Base-by-base conservation (phyloP, 768 basidiomycete genomes). In the Amanita rimosa region DNA sequence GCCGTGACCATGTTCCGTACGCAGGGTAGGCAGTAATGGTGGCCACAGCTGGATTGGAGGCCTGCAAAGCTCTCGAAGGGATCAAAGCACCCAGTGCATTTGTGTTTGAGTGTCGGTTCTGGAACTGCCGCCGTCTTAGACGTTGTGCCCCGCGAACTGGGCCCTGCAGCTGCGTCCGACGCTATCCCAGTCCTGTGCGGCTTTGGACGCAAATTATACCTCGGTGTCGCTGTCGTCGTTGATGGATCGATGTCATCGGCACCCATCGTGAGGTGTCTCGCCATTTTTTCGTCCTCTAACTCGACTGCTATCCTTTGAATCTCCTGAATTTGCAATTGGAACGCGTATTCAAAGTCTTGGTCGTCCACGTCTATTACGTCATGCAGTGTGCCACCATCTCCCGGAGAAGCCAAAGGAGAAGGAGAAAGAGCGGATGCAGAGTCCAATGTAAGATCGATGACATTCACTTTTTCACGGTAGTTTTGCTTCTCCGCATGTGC, bases 11-110 rank as follows among this genome's bases (percentile, higher is more conserved):
- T 67, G 27, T 61, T 60, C 1, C 54, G 44, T 24, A 76, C 38
- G 50, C 78, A 81, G 16, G 47, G 57, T 11, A 53, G 50, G 59
- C 76, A 78, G 51, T 80, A 77, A 35, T 56, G 49, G 53, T 80
- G 74, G 1, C 55, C 54, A 55, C 78, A 79, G 1, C 71, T 63
- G 2, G 70, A 67, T 6, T 53, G 56, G 14, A 74, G 64, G 1
- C 62, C 58, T 4, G 56, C 53, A 6, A 46, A n/a, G 4, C 46
- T 22, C 11, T 45, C 16, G 5, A 68, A 38, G 11, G 14, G 21
- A 14, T 77, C 76, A 10, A 58, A 53, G 51, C 75, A 77, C 17
- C 71, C 66, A 6, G 67, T 55, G 42, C 75, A 76, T 37, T 64
- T 57, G 2, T 57, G 56, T 3, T 63, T 67, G 37, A 8, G 55